phyloP scores from a whole-genome alignment of 495 filamentous ascomycete species.

The Trichoderma orchidacearum region DNA sequence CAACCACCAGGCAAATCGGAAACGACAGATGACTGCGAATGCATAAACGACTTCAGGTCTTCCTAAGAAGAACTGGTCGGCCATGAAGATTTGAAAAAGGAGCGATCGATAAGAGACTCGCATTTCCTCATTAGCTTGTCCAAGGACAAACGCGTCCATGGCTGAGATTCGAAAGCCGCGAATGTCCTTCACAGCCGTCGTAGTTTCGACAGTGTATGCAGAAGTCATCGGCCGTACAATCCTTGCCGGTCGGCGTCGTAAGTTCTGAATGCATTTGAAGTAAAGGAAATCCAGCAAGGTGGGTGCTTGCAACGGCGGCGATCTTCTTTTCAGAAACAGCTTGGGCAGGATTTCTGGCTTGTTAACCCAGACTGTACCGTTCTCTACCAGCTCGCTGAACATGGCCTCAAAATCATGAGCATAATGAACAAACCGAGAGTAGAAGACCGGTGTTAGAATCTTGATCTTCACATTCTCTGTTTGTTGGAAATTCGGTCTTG shows the following conservation, averaged over 20 bases:
- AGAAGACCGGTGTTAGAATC: constrained; percentile 45
- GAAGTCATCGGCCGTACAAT: constrained; percentile 20
- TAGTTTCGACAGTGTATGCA: constrained; percentile 2
- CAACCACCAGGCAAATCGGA: background rate
- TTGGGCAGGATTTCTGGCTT: constrained; percentile 26
- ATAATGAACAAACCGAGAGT: constrained; percentile 41
- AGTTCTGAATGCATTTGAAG: constrained; percentile 21
- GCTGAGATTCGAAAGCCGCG: constrained; percentile 22
- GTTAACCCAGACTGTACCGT: constrained; percentile 37
- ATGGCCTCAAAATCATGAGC: constrained; percentile 36
- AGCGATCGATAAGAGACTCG: background rate
- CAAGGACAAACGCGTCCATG: constrained; percentile 28
- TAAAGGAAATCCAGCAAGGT: constrained; percentile 16
- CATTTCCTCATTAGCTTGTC: constrained; percentile 10
- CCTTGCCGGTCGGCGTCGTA: constrained; percentile 21
- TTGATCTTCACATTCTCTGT: constrained; percentile 29
- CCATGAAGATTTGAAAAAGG: constrained; percentile 20
- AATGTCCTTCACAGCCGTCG: constrained; percentile 12
- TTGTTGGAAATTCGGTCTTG: constrained; percentile 3
- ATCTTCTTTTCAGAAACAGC: constrained; percentile 20
- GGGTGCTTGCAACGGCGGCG: constrained; percentile 10
- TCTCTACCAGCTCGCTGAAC: constrained; percentile 33
- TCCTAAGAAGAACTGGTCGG: constrained; percentile 19
- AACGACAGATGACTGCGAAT: background rate
- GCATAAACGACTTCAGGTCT: background rate